These are phyloP conservation scores for Coix lacrymajobi DNA, from an alignment of 176 grass and related monocot genomes.

Conservation along the genomic window DNA sequence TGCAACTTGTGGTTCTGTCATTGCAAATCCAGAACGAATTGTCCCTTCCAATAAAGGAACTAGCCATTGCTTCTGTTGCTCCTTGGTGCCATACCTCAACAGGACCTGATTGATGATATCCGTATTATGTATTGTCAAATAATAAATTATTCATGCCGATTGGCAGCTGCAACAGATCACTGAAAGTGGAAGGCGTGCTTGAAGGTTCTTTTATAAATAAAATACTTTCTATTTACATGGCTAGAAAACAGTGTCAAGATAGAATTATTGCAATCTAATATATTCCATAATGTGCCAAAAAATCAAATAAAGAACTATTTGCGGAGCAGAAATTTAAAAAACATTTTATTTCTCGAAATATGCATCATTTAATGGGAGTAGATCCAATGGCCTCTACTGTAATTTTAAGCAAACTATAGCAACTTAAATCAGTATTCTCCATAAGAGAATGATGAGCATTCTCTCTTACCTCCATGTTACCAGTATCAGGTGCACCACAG, in stretches of 20 bases:
- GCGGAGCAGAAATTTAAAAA: background rate
- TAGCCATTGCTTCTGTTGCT: constrained; percentile 79
- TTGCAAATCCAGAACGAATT: constrained; percentile 95
- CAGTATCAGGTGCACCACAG: constrained; percentile 83
- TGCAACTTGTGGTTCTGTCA: constrained; percentile 98
- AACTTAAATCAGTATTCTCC: background rate
- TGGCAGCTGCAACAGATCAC: background rate
- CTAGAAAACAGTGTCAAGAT: background rate
- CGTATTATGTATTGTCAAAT: background rate
- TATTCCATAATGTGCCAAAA: background rate
- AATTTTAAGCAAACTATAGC: background rate
- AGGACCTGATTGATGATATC: constrained; percentile 58
- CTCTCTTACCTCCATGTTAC: constrained; percentile 89
- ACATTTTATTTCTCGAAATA: background rate
- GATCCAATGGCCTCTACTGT: background rate
- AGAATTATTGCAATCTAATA: background rate
- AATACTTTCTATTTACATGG: background rate
- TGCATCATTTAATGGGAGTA: background rate
- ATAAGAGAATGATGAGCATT: background rate
- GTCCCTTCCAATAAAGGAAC: constrained; percentile 83
- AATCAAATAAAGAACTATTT: background rate
- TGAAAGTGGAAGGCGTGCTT: background rate
- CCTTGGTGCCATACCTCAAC: constrained; percentile 92
- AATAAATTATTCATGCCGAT: background rate
- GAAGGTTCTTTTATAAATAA: background rate